Evolutionary conservation across 225 moss, liverwort and hornwort genomes (phyloP), one percentile per base, ranked within the genome.

Genomic region (Polytrichum commune): DNA sequence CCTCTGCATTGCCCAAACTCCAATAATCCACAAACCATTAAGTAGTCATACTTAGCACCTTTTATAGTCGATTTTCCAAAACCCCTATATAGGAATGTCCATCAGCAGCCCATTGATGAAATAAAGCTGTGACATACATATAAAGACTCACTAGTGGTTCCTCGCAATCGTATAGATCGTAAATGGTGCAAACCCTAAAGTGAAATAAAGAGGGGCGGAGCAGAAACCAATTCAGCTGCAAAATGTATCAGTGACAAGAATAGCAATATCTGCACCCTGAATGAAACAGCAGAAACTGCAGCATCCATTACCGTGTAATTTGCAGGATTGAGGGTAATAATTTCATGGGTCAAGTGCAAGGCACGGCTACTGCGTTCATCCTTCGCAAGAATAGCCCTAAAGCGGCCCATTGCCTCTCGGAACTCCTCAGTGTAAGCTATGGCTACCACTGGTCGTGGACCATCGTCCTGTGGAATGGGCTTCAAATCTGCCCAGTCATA

Each of bases 321-420:
- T 69, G 93, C 98, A 73, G 98, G 75, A 80, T 98, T 98, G 10
- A 98, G 87, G 22, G 72, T 76, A 66, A 98, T 95, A 28, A 91
- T 93, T 60, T 95, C 93, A 23, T 78, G 55, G 6, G 95, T 98
- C 23, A 98, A 88, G 66, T 84, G 33, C 83, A 98, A 75, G 3
- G 98, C 83, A 60, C 98, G 95, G 33, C 70, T 69, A 70, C 87
- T 98, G 69, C 95, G 92, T 77, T 98, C 98, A 66, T 95, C 95
- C 78, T 86, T 89, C 9, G 91, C 89, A 55, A 98, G 81, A 26
- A 98, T 71, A 16, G 91, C 95, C 69, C 98, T 92, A 75, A 98
- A 94, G 35, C 84, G 86, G 73, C 88, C 89, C 98, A 98, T 98
- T 23, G 82, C 78, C 71, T 91, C 93, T 56, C 81, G 86, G 68